Conservation (phyloP, 306 rosid species). For the Crataegus laevigata region DNA sequence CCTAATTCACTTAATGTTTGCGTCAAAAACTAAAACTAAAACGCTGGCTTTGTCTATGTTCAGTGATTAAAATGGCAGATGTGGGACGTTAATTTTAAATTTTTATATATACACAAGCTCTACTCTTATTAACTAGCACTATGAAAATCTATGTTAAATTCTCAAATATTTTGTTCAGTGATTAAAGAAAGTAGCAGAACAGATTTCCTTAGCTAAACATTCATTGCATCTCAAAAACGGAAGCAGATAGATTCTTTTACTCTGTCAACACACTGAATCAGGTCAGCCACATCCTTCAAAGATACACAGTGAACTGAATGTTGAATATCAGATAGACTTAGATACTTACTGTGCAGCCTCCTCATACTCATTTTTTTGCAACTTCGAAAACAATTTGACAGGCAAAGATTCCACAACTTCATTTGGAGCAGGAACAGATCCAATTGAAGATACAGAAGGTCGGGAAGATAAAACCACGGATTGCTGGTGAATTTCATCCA, state of each 20-base stretch:
- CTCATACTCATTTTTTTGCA: slow-evolving; percentile 64
- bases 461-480: slow-evolving; percentile 91
- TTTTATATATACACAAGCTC: background rate
- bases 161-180: background rate
- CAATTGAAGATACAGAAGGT: slow-evolving; percentile 88
- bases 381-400: slow-evolving; percentile 63
- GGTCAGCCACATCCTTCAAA: background rate
- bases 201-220: background rate
- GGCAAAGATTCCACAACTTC: slow-evolving; percentile 97
- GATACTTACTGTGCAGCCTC: slow-evolving; percentile 88
- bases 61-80: background rate
- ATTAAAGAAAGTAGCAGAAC: background rate
- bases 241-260: background rate
- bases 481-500: slow-evolving; percentile 99
- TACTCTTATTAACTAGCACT: background rate
- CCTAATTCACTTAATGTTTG: too few relatives aligned
- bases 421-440: slow-evolving; percentile 92
- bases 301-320: background rate
- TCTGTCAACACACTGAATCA: background rate
- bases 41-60: too few relatives aligned
- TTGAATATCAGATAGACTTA: background rate
- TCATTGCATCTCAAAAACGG: background rate
- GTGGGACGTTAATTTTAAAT: background rate
- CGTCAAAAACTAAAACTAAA: too few relatives aligned
- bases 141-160: background rate